phyloP scores from a whole-genome alignment of 306 rosid species.

The Carpinus fangiana region DNA sequence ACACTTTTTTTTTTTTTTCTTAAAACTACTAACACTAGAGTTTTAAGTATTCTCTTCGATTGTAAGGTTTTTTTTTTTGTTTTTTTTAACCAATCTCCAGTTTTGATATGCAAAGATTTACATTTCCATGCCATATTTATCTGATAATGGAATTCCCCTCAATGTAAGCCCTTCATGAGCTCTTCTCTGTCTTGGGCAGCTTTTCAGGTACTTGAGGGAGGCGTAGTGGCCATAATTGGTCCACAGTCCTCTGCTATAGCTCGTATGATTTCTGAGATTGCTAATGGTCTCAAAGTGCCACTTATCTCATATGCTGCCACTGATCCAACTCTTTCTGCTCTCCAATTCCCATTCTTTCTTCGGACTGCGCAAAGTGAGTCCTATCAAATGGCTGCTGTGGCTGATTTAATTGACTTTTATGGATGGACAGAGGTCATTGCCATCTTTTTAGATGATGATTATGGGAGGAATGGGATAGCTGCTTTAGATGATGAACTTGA shows the following conservation, averaged over 20 bases:
- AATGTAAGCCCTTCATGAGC: not conserved
- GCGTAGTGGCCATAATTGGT: constrained; percentile 72
- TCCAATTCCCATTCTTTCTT: constrained; percentile 82
- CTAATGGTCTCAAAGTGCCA: constrained; percentile 84
- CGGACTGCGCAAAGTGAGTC: constrained; percentile 70
- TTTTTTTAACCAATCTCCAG: not conserved
- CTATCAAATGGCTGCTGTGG: constrained; percentile 83
- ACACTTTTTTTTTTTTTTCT: not conserved
- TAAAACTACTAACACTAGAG: constrained; percentile 4
- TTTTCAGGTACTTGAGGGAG: constrained; percentile 73
- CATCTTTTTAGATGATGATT: constrained; percentile 72
- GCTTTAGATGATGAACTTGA: constrained; percentile 71
- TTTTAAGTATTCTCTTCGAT: constrained; percentile 8
- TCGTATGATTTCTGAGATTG: constrained; percentile 74
- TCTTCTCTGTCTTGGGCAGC: constrained; percentile 40
- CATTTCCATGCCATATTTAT: not conserved
- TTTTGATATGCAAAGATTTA: not conserved
- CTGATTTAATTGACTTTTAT: constrained; percentile 61
- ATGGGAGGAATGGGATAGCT: constrained; percentile 87
- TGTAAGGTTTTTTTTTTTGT: not conserved
- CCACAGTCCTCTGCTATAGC: constrained; percentile 87
- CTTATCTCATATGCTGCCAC: constrained; percentile 89
- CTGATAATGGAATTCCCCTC: not conserved
- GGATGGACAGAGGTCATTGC: constrained; percentile 87
- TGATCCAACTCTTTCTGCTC: constrained; percentile 86